Evolutionary conservation across 2,329 filamentous ascomycete genomes (phyloP), one percentile per base, ranked within the genome.

Genomic region (Diaporthe eres): DNA sequence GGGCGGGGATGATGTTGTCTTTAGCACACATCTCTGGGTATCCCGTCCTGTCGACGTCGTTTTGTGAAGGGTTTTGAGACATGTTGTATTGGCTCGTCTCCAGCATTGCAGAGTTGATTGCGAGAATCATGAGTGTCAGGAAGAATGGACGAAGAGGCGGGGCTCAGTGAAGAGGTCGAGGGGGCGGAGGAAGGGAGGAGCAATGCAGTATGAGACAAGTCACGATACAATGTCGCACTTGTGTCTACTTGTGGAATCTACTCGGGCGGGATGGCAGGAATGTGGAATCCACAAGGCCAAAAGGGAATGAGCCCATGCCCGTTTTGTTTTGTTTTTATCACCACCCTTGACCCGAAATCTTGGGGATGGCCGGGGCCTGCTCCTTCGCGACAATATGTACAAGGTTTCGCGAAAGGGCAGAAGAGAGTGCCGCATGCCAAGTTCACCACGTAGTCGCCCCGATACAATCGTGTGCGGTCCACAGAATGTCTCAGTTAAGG

Each of bases 151-250:
- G 53, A 55, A 31, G 53, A 55, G 25, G 53, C 53, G 53, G 53
- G 25, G 53, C 53, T 31, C 13, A 17, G 37, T 10, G 47, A 55
- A 44, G 58, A 65, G 25, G 58, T 28, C 44, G 58, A 65, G 47
- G 71, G 31, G 71, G 34, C 58, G 71, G 34, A 65, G 71, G 60
- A 73, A 73, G 58, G 58, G 71, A 70, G 49, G 49, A 73, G 71
- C 61, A 65, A 65, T 55, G 58, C 49, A 17, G 57, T 55, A 65
- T 65, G 71, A 73, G 71, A 65, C 71, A 73, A 70, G 44, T 65
- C 58, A 61, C 71, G 55, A 73, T 73, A 51, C 58, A 73, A 73
- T 73, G 71, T 73, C 71, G 58, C 71, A 73, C 71, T 53, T 51
- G 57, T 72, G 71, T 39, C 37, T 39, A 55, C 58, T 28, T 51